Base-by-base conservation (phyloP, 179 eudicot genomes). In the Monotropa hypopitys region DNA sequence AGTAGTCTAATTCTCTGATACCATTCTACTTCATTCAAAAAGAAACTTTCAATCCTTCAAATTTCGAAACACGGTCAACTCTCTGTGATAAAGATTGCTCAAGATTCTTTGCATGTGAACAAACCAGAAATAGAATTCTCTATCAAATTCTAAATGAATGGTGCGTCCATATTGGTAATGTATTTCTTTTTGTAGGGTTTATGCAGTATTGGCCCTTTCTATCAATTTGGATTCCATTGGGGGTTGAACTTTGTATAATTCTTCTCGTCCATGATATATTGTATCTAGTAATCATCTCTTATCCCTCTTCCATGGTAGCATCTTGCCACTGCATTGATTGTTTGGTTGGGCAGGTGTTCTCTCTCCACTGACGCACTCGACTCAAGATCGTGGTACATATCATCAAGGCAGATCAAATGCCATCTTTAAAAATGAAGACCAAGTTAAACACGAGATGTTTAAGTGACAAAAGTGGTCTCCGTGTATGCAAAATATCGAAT, bases 351-450 rank as follows among this genome's bases (percentile, higher is more conserved):
- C 67, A 11, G 81, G 81, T 79, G 80, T 47, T 46, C 35, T 73
- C 67, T 84, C 80, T 81, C 83, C 73, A 45, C 84, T 88, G 85
- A 87, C 89, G 91, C 73, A 84, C 77, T 53, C 47, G 46, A 78
- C 59, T 76, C 84, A 74, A 76, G 73, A 80, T 77, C 65, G 82
- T 76, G 73, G 78, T 84, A 78, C 72, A 69, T 56, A 70, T 87
- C 69, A 51, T 76, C 83, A 80, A 78, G 79, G 69, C 70, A 84
- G 84, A 83, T 77, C 92, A 93, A 90, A 92, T 94, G 97, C 97
- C 98, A 89, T 92, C 93, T 70, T 43, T 88, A 79, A 88, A 83
- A 77, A 94, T 92, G 98, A 94, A 90, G 86, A 76, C 83, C 80
- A 87, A 87, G 77, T 85, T 90, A 76, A 80, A 85, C 76, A 80